Conservation (phyloP, 768 basidiomycete species). For the Rubroboletus pulcherrimus region DNA sequence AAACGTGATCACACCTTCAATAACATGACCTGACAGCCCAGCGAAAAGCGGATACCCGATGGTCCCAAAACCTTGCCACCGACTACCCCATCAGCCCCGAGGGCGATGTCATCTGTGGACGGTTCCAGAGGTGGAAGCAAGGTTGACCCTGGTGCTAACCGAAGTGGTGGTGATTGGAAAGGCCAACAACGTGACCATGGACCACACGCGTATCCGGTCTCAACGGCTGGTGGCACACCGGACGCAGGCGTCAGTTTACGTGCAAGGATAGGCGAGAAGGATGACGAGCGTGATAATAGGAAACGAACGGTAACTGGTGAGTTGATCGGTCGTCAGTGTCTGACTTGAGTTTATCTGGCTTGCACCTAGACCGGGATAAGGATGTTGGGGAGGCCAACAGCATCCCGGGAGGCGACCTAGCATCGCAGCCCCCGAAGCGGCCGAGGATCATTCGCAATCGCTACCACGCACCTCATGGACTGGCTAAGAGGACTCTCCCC, state of each 20-base stretch:
- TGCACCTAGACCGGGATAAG: constrained; percentile 57
- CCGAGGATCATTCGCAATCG: constrained; percentile 56
- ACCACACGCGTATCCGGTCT: constrained; percentile 20
- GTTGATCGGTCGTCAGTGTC: constrained; percentile 14
- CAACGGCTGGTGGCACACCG: constrained; percentile 19
- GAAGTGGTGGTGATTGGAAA: constrained; percentile 51
- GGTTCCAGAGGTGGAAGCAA: constrained; percentile 37
- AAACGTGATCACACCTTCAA: constrained; percentile 1
- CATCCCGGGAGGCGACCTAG: constrained; percentile 35
- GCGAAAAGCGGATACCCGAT: constrained; percentile 56
- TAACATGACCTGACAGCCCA: constrained; percentile 31
- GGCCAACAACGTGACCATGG: constrained; percentile 35
- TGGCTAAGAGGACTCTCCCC: constrained; percentile 58
- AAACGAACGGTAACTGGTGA: constrained; percentile 71
- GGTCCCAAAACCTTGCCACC: constrained; percentile 53
- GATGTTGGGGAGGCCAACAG: constrained; percentile 41
- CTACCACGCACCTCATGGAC: constrained; percentile 39
- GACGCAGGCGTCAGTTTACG: constrained; percentile 39
- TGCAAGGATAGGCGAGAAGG: constrained; percentile 61
- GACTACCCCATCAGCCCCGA: constrained; percentile 63
- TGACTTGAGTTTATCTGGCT: constrained; percentile 2
- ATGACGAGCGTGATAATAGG: constrained; percentile 64
- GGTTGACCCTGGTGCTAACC: constrained; percentile 34
- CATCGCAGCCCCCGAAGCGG: constrained; percentile 51
- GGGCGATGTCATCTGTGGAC: constrained; percentile 61